These are phyloP conservation scores for Malus sieversii DNA, from an alignment of 306 rosid species.

Conservation along the genomic window DNA sequence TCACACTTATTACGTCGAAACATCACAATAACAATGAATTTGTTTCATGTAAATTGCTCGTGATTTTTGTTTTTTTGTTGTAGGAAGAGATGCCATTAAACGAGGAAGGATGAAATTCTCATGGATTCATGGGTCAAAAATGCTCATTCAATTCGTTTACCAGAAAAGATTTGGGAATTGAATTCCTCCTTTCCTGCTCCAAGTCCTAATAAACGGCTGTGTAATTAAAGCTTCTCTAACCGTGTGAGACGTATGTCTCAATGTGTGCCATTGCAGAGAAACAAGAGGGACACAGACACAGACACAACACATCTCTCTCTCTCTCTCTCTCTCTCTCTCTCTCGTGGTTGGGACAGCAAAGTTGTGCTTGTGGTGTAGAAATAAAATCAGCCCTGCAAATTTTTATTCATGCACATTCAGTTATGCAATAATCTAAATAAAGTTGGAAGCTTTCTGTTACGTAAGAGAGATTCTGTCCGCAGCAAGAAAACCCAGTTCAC, in stretches of 20 bases:
- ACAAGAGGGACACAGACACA: background rate
- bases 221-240: background rate
- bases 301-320: background rate
- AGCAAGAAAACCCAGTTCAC: conserved; percentile 5
- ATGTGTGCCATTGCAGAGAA: background rate
- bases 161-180: conserved; percentile 24
- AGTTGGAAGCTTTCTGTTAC: background rate
- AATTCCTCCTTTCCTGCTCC: conserved; percentile 11
- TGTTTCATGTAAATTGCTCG: no score
- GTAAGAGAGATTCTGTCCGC: background rate
- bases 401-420: background rate
- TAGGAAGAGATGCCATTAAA: background rate
- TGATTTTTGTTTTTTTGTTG: no score
- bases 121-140: conserved; percentile 10
- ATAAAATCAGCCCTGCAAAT: background rate
- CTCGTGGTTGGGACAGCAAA: background rate
- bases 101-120: conserved; percentile 1
- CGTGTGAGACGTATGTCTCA: background rate
- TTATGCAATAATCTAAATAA: background rate
- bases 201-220: conserved; percentile 15
- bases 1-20: no score
- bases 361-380: background rate
- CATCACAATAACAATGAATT: no score
- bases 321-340: background rate
- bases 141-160: conserved; percentile 11